A percentile compares a stretch with the other conserved stretches of the same genome.
These are phyloP conservation scores for Cucurbita pepo DNA, from an alignment of 306 rosid species.

Conservation along the genomic window DNA sequence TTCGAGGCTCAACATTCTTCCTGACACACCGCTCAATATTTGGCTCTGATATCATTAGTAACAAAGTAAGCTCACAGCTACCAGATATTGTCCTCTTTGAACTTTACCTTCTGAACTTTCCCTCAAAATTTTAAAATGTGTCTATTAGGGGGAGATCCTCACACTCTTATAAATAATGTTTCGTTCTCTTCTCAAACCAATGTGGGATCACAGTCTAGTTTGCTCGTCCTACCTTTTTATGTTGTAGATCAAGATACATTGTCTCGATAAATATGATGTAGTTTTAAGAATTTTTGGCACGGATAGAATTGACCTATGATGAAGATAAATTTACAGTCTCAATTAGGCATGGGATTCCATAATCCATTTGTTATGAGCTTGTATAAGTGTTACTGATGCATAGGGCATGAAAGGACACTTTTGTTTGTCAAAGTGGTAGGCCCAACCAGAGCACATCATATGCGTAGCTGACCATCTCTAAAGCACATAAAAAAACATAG, in stretches of 20 bases:
- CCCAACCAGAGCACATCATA: not conserved
- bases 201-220: not conserved
- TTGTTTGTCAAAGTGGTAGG: constrained; percentile 3
- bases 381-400: not conserved
- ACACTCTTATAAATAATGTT: no score
- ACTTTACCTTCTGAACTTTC: no score
- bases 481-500: not conserved
- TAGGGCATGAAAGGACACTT: not conserved
- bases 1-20: no score
- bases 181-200: no score
- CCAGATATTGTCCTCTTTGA: no score
- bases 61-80: no score
- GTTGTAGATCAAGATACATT: not conserved
- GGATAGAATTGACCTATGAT: not conserved
- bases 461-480: not conserved
- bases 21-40: no score
- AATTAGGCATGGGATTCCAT: not conserved
- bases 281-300: not conserved
- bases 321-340: not conserved
- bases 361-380: not conserved
- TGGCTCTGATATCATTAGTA: no score
- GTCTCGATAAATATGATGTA: not conserved
- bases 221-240: not conserved
- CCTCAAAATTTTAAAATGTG: no score
- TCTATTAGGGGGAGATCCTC: no score